phyloP scores from a whole-genome alignment of 2,329 filamentous ascomycete genomes.

The Allantophomopsis lycopodina region DNA sequence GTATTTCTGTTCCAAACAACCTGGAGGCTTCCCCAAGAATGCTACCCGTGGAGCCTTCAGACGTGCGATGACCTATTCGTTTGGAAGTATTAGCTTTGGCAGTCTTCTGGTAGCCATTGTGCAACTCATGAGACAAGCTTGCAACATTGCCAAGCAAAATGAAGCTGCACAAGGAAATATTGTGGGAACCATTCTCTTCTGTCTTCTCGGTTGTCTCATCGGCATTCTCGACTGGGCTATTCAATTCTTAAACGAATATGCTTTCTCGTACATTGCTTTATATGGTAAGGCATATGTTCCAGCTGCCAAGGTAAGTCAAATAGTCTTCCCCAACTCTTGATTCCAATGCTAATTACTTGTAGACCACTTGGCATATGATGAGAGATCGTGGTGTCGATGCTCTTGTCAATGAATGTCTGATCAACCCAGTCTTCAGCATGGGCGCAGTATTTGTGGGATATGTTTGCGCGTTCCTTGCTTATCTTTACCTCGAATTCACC shows the following conservation, averaged over 20 bases:
- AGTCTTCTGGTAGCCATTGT: conserved; percentile 79
- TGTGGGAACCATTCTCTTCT: conserved; percentile 53
- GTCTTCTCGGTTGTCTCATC: conserved; percentile 65
- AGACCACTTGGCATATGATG: conserved; percentile 49
- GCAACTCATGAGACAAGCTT: conserved; percentile 70
- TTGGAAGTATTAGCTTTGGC: conserved; percentile 80
- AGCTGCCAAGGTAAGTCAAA: conserved; percentile 58
- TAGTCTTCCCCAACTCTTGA: neutral
- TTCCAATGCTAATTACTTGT: neutral
- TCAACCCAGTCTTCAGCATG: conserved; percentile 47
- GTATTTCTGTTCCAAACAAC: conserved; percentile 63
- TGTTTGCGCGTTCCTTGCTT: conserved; percentile 66
- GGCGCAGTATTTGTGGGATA: conserved; percentile 77
- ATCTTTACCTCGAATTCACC: conserved; percentile 77
- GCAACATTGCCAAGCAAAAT: conserved; percentile 60
- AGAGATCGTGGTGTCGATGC: conserved; percentile 85
- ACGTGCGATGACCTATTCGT: conserved; percentile 77
- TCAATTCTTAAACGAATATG: conserved; percentile 81
- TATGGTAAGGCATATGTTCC: conserved; percentile 83
- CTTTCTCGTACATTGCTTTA: conserved; percentile 83
- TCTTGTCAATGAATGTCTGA: conserved; percentile 49
- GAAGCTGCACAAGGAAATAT: conserved; percentile 56
- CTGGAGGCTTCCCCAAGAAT: conserved; percentile 55
- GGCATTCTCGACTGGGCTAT: conserved; percentile 72
- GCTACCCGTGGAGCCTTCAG: conserved; percentile 75